Base-by-base conservation (phyloP, 192 early-diverging fungal species). In the Allomyces macrogynus region DNA sequence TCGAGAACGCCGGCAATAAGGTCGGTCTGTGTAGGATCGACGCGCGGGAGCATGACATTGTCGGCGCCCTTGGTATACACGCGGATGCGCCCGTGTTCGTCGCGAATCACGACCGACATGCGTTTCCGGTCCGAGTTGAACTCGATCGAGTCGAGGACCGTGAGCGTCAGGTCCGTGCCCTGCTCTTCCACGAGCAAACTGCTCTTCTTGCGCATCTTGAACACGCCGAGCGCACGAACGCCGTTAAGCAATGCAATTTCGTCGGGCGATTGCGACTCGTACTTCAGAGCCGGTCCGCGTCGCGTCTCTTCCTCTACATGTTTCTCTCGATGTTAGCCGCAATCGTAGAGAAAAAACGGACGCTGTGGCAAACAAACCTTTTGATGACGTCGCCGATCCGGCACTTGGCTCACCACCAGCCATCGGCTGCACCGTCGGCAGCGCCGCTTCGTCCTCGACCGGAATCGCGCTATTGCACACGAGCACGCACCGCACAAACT, bases 111-210 rank as follows among this genome's bases (percentile, higher is more conserved):
- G 12, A 87, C 84, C 74, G 86, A 89, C 93, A 97, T 97, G 27
- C 92, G 80, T 75, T 98, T 98, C 61, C 93, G 84, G 65, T 96
- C 93, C 70, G 88, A 87, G 71, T 94, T 89, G 70, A 97, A 97
- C 0, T 92, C 84, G 63, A 89, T 86, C 71, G 94, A 92, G 24
- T 80, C 86, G 7, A 88, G 66, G 22, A 91, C 74, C 57, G 79
- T 75, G 62, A 78, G 83, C 20, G 66, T 66, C 61, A 74, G 66
- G 61, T 60, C 49, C 20, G 49, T n/a, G 49, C 49, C 20, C 4
- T 57, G 42, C 49, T 65, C 49, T 20, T 57, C 49, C 22, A 67
- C 66, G 12, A 40, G 24, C n/a, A 67, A 11, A 1, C 27, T 62
- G n/a, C 66, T 60, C 49, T 57, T 57, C 10, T 57, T 57, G 49